Percentiles rank a stretch among this genome's conserved stretches.
Conservation (phyloP, 805 yeast species). For the Kluyveromyces dobzhanskii region DNA sequence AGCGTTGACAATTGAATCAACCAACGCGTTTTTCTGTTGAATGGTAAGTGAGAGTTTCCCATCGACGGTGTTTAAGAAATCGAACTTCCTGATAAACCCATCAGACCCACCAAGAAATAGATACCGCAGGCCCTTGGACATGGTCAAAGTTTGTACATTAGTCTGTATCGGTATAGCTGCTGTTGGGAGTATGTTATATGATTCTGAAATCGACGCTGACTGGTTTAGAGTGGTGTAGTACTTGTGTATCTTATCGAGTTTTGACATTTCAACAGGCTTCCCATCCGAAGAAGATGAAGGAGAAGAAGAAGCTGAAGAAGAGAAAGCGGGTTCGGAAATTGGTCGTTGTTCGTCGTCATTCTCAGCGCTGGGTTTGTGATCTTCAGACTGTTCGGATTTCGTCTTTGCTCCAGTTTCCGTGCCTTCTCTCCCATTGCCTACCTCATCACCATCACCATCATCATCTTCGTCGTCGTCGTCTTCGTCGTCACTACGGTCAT, state of each 20-base stretch:
- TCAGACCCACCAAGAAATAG: slow-evolving; percentile 93
- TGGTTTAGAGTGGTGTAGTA: slow-evolving; percentile 27
- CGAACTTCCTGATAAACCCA: slow-evolving; percentile 86
- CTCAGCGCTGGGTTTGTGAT: slow-evolving; percentile 14
- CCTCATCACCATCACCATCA: slow-evolving; percentile 17
- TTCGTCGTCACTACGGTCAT: slow-evolving; percentile 9
- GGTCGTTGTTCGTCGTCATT: slow-evolving; percentile 9
- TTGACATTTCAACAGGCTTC: slow-evolving; percentile 15
- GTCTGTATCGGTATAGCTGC: slow-evolving; percentile 82
- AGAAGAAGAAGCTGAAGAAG: slow-evolving; percentile 8
- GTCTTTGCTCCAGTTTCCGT: slow-evolving; percentile 14
- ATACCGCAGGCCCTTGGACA: slow-evolving; percentile 77
- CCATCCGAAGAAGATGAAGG: slow-evolving; percentile 8
- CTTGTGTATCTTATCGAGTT: slow-evolving; percentile 23
- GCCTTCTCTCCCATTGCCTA: slow-evolving; percentile 13
- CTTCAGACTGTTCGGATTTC: slow-evolving; percentile 8
- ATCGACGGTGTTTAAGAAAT: slow-evolving; percentile 74
- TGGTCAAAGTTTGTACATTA: slow-evolving; percentile 67
- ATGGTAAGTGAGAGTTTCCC: slow-evolving; percentile 84
- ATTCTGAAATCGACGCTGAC: slow-evolving; percentile 44
- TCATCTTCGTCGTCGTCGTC: slow-evolving; percentile 18
- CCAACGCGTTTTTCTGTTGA: slow-evolving; percentile 82
- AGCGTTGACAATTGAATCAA: slow-evolving; percentile 76
- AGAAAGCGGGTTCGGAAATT: neutral
- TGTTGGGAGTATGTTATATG: slow-evolving; percentile 69